Evolutionary conservation across 1,139 yeast genomes (phyloP), one percentile per base, ranked within the genome.

Genomic region (Arxiozyma telluris): DNA sequence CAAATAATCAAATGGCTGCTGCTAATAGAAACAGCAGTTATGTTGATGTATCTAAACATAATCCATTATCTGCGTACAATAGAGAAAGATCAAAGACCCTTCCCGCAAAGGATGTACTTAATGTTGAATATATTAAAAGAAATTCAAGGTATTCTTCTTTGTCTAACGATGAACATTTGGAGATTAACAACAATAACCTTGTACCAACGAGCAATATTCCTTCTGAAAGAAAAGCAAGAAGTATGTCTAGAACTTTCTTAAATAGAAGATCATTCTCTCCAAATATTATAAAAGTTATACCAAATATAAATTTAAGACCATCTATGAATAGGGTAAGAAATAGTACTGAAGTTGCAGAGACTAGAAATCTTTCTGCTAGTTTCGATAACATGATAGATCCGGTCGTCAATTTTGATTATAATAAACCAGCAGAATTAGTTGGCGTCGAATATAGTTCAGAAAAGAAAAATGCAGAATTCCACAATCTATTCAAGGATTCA

Each of bases 401-500:
- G 5, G 52, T 58, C 0, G 53, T 57, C 34, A 59, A 62, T 46
- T 50, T 55, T 23, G 61, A 59, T 21, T 51, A 54, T 23, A 54
- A 53, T 17, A 53, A 52, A 23, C 53, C 59, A 17, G 45, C 55
- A 42, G 66, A 65, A 46, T 54, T 70, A 30, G 63, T 61, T 48
- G 68, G 66, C 47, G 57, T 69, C 8, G 62, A 67, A 41, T 69
- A 63, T 57, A 70, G 74, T 0, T 62, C 61, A 43, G 69, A 66
- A 4, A 82, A 81, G 63, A 73, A 82, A 56, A 83, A 84, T 61
- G 71, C 72, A 34, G 87, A 84, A 43, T 84, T 85, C 64, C 91
- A 84, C 64, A 75, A 73, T 47, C 64, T 77, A 5, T 86, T 86
- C 69, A 80, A 80, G 55, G 77, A 78, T 48, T 53, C 68, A 6